Conservation (phyloP, 2,329 filamentous ascomycete species). For the Onygenales sp. region DNA sequence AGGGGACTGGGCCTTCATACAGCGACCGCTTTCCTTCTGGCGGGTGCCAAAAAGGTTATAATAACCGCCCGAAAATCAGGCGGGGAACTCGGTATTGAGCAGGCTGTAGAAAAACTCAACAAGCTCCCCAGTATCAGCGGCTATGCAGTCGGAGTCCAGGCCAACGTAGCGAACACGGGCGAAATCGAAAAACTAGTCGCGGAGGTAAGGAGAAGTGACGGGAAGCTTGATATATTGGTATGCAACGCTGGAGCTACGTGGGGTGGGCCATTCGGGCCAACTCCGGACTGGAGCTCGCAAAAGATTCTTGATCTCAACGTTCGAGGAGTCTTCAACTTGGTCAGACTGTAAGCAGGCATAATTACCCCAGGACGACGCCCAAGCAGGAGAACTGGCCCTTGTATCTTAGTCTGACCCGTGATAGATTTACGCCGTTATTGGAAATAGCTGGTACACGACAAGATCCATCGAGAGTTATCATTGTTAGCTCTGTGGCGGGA, state of each 20-base stretch:
- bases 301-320: conserved; percentile 90
- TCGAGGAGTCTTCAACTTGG: conserved; percentile 76
- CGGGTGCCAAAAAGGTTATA: conserved; percentile 30
- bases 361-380: neutral
- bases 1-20: conserved; percentile 72
- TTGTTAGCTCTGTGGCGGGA: conserved; percentile 75
- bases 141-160: conserved; percentile 65
- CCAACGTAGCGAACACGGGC: conserved; percentile 61
- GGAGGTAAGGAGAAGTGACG: conserved; percentile 63
- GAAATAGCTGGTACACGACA: conserved; percentile 40
- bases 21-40: conserved; percentile 48
- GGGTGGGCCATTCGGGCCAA: conserved; percentile 73
- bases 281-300: conserved; percentile 56
- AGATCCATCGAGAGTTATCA: conserved; percentile 71
- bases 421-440: conserved; percentile 69
- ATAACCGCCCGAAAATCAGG: conserved; percentile 29
- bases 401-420: neutral
- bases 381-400: neutral
- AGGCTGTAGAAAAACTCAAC: conserved; percentile 29
- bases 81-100: conserved; percentile 28
- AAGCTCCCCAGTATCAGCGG: conserved; percentile 22
- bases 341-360: conserved; percentile 42
- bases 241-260: conserved; percentile 91
- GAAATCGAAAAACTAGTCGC: conserved; percentile 64
- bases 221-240: conserved; percentile 76